Conservation (phyloP, 2,329 filamentous ascomycete genomes). For the Ceratocystis colombiana region DNA sequence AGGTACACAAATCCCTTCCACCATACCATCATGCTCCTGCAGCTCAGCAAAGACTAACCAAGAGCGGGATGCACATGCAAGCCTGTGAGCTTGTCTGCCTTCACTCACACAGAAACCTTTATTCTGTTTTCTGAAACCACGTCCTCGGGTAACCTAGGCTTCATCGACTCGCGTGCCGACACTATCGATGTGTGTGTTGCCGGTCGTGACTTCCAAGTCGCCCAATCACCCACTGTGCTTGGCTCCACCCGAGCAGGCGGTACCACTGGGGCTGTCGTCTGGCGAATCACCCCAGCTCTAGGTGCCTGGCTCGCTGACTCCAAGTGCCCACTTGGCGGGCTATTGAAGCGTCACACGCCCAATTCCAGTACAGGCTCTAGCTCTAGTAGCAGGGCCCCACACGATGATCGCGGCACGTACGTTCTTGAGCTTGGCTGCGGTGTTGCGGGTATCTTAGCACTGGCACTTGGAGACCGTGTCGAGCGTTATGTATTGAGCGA, state of each 20-base stretch:
- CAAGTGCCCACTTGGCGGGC: conserved; percentile 50
- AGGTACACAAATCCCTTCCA: conserved; percentile 31
- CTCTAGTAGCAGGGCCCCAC: neutral
- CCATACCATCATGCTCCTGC: conserved; percentile 5
- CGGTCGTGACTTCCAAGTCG: conserved; percentile 60
- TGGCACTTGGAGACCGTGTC: conserved; percentile 51
- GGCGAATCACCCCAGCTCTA: conserved; percentile 79
- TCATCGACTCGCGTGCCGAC: conserved; percentile 62
- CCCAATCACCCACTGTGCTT: conserved; percentile 75
- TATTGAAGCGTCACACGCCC: neutral
- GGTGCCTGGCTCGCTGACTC: conserved; percentile 64
- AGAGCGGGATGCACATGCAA: neutral
- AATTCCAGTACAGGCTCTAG: neutral
- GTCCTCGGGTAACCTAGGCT: conserved; percentile 69
- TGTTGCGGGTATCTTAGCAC: conserved; percentile 67
- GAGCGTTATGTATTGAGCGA: conserved; percentile 69
- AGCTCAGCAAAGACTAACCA: neutral
- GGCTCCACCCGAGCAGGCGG: conserved; percentile 60
- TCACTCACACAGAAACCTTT: conserved; percentile 61
- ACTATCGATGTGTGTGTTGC: conserved; percentile 58
- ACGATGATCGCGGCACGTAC: conserved; percentile 36
- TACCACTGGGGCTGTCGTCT: conserved; percentile 59
- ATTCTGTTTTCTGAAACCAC: conserved; percentile 69
- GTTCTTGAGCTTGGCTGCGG: conserved; percentile 83
- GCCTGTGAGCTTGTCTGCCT: neutral